A percentile compares a stretch with the other conserved stretches of the same genome.
Conservation (phyloP, 2,329 filamentous ascomycete genomes). For the Decorospora gaudefroyi region DNA sequence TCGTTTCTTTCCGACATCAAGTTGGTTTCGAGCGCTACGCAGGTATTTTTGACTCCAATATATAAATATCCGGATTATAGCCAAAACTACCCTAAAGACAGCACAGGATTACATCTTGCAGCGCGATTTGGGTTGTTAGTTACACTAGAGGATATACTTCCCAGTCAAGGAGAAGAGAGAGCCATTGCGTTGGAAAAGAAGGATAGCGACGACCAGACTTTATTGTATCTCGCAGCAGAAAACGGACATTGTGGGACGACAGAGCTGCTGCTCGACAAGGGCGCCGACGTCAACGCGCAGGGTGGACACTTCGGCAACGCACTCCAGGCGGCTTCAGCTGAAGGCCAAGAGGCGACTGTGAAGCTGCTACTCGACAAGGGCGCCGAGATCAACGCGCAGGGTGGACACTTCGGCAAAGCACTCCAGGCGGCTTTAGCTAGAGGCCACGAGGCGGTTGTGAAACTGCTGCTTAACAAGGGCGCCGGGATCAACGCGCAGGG, state of each 20-base stretch:
- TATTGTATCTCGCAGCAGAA: constrained; percentile 15
- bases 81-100: constrained; percentile 10
- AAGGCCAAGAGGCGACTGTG: no score
- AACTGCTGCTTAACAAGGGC: no score
- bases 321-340: constrained; percentile 1
- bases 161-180: constrained; percentile 4
- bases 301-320: not conserved
- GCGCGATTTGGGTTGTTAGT: constrained; percentile 17
- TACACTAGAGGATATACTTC: constrained; percentile 10
- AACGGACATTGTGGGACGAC: constrained; percentile 11
- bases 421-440: no score
- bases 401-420: no score
- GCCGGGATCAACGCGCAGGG: no score
- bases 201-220: constrained; percentile 12
- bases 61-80: constrained; percentile 9
- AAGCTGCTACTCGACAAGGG: no score
- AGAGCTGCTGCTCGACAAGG: not conserved
- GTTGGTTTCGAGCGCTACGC: constrained; percentile 1
- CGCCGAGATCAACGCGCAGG: no score
- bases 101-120: constrained; percentile 15
- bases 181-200: constrained; percentile 6
- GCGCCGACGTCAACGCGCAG: not conserved
- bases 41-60: constrained; percentile 10
- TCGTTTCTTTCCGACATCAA: not conserved
- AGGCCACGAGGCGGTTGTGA: no score